Evolutionary conservation across 805 yeast genomes (phyloP), one percentile per base, ranked within the genome.

Genomic region (Geotrichum ghanense): DNA sequence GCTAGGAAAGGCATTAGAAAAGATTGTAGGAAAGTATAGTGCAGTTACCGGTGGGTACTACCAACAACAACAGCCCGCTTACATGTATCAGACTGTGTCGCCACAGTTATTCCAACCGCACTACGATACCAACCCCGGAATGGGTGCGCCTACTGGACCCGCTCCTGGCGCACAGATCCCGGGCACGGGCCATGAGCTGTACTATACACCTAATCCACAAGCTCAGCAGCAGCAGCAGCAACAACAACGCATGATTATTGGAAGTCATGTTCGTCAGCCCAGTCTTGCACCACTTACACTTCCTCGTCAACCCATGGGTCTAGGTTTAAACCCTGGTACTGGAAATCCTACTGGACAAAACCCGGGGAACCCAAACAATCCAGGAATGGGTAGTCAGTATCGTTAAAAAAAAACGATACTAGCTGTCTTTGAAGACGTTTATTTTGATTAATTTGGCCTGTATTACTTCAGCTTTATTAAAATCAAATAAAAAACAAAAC

Each of bases 11-110:
- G 86, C 86, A 0, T 56, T 80, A 44, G 60, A 64, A 22, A 79
- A 76, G 55, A 81, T 81, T 12, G 67, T 78, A 26, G 65, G 78
- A 26, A 81, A 81, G 60, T 81, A 81, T 56, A 61, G 65, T 5
- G 66, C 63, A 5, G 60, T 51, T 39, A 50, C 49, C 24, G 22
- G 45, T 19, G 25, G 25, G 10, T 39, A 20, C 21, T 21, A 21
- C 16, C 42, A 39, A 24, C 42, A 39, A 24, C 22, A 39, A 22
- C 42, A 39, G 16, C 25, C 42, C 4, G 9, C 23, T 19, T 39
- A 31, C 37, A 31, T 31, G 37, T 31, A 31, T 12, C 37, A 31
- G 37, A 31, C 37, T n/a, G 37, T 31, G 5, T 31, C 37, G 12
- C 37, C 37, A 6, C 37, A 31, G 17, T 12, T 31, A 6, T 31